These are phyloP conservation scores for Cucurbita argyrosperma DNA, from an alignment of 306 rosid species.

Conservation along the genomic window DNA sequence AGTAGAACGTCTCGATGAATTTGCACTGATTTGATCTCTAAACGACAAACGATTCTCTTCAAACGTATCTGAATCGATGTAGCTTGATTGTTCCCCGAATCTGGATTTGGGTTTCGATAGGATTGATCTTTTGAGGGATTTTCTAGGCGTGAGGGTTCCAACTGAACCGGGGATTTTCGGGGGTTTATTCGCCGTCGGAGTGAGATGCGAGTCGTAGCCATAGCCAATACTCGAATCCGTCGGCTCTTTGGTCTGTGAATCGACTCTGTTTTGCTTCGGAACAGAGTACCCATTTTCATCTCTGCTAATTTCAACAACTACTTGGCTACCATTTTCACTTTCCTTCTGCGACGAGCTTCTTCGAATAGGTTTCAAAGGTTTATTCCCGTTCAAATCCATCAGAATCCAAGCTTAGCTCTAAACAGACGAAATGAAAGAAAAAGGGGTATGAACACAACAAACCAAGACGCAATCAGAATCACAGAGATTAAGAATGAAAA, in stretches of 20 bases:
- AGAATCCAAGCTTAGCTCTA: background rate
- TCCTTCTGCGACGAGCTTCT: conserved; percentile 45
- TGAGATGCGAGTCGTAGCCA: conserved; percentile 8
- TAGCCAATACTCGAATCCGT: conserved; percentile 1
- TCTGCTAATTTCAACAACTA: conserved; percentile 32
- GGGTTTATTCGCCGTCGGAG: conserved; percentile 41
- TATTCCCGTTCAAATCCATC: background rate
- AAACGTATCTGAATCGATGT: conserved; percentile 17
- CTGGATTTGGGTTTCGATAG: conserved; percentile 70
- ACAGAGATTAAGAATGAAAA: background rate
- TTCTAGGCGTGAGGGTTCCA: conserved; percentile 23
- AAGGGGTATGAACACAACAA: background rate
- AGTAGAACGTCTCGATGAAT: conserved; percentile 27
- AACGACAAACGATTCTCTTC: conserved; percentile 33
- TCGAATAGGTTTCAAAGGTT: conserved; percentile 20
- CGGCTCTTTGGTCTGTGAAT: conserved; percentile 9
- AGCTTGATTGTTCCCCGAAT: conserved; percentile 49
- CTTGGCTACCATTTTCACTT: conserved; percentile 24
- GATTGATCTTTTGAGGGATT: conserved; percentile 42
- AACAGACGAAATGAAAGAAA: background rate
- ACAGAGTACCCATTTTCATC: conserved; percentile 12
- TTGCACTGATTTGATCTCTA: conserved; percentile 23
- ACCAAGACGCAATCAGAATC: background rate
- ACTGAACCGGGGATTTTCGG: conserved; percentile 30
- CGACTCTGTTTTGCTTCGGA: conserved; percentile 11